These are phyloP conservation scores for Phytophthora hybrid DNA, from an alignment of 352 stramenopile genomes.

Conservation along the genomic window DNA sequence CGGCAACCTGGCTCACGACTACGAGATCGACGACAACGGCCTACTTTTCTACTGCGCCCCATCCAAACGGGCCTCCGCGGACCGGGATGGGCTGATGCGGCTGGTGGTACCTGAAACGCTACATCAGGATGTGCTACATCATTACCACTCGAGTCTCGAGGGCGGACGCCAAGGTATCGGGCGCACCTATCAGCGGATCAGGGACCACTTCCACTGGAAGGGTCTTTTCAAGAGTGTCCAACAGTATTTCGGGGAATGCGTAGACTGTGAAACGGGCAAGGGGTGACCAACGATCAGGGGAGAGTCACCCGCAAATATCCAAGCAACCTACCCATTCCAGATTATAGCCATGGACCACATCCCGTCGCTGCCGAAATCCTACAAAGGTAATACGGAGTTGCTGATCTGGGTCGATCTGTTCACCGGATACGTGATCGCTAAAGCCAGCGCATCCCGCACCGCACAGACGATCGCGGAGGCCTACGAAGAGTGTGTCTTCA, in stretches of 20 bases:
- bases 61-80: not conserved
- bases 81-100: not conserved
- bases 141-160: slow-evolving; percentile 17
- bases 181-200: slow-evolving; percentile 6
- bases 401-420: not conserved
- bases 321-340: not conserved
- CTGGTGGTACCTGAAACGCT: slow-evolving; percentile 5
- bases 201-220: slow-evolving; percentile 13
- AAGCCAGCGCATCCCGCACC: no score
- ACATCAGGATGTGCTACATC: slow-evolving; percentile 13
- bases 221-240: slow-evolving; percentile 7
- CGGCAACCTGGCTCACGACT: not conserved
- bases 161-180: slow-evolving; percentile 12
- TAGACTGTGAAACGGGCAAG: slow-evolving; percentile 12
- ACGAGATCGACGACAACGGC: not conserved
- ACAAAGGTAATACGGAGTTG: not conserved
- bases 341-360: not conserved
- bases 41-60: slow-evolving; percentile 4
- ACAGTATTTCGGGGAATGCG: not conserved
- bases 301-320: not conserved
- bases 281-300: not conserved
- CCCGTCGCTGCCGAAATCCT: not conserved
- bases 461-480: not conserved
- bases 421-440: no score
- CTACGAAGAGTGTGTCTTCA: not conserved